These are phyloP conservation scores for Hyparrhenia diplandra DNA, from an alignment of 176 grass and related monocot species.

Conservation along the genomic window DNA sequence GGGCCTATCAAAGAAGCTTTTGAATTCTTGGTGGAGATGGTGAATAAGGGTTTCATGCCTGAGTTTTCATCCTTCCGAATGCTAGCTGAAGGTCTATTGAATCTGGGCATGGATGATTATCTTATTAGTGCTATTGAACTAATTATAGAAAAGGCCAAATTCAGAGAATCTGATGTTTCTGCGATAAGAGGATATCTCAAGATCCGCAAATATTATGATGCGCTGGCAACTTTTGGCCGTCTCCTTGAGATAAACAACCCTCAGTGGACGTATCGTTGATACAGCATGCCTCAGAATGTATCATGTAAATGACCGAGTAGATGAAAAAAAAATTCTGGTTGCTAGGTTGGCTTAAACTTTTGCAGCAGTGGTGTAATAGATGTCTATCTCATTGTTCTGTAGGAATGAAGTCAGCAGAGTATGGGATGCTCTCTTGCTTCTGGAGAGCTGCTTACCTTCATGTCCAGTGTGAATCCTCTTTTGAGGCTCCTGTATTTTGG, in stretches of 20 bases:
- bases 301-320: background rate
- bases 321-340: constrained; percentile 18
- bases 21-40: constrained; percentile 85
- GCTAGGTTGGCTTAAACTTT: background rate
- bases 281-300: background rate
- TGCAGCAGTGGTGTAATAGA: background rate
- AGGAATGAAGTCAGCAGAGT: background rate
- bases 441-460: background rate
- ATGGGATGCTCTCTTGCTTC: constrained; percentile 6
- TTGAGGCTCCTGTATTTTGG: background rate
- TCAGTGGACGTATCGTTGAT: constrained; percentile 40
- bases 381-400: background rate
- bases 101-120: constrained; percentile 75
- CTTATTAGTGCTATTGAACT: constrained; percentile 56
- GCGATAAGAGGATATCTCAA: constrained; percentile 83
- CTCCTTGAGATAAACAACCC: constrained; percentile 42
- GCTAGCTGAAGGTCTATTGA: constrained; percentile 76
- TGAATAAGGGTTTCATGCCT: constrained; percentile 66
- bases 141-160: constrained; percentile 58
- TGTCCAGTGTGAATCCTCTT: constrained; percentile 5
- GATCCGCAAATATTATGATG: constrained; percentile 77
- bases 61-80: constrained; percentile 68
- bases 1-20: constrained; percentile 78
- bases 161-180: constrained; percentile 54
- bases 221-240: constrained; percentile 59